Evolutionary conservation across 306 rosid species (phyloP).

Genomic region (Abrus pulchellus): DNA sequence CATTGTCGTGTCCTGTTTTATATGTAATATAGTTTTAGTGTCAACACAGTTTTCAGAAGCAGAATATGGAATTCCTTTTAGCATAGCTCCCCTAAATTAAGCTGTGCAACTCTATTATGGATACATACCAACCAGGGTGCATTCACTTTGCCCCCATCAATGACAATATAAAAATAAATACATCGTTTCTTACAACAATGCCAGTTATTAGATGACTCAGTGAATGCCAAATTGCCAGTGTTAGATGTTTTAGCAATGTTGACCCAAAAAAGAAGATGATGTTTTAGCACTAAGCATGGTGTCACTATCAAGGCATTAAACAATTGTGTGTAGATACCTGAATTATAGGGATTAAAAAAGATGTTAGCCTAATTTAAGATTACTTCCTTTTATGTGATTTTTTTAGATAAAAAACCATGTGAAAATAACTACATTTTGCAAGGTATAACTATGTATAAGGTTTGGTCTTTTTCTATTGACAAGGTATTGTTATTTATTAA

Average conservation of each 20-base stretch:
- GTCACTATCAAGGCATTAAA: not conserved
- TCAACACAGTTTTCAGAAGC: not conserved
- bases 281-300: not conserved
- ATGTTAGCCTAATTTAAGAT: not conserved
- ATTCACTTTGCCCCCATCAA: not conserved
- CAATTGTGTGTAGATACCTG: not conserved
- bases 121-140: not conserved
- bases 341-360: conserved; percentile 1
- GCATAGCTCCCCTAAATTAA: not conserved
- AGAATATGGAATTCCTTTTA: conserved; percentile 14
- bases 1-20: not conserved
- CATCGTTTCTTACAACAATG: not conserved
- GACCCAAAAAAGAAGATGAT: not conserved
- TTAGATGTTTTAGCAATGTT: not conserved
- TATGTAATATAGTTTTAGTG: not conserved
- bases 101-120: conserved; percentile 6
- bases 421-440: not conserved
- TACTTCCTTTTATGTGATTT: not conserved
- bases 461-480: not conserved
- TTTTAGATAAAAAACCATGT: not conserved
- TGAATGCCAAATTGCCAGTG: conserved; percentile 1
- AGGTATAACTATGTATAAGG: not conserved
- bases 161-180: not conserved
- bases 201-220: not conserved
- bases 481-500: not conserved